A percentile compares a stretch with the other conserved stretches of the same genome.
Conservation (phyloP, 768 basidiomycete genomes). For the Vararia minispora region DNA sequence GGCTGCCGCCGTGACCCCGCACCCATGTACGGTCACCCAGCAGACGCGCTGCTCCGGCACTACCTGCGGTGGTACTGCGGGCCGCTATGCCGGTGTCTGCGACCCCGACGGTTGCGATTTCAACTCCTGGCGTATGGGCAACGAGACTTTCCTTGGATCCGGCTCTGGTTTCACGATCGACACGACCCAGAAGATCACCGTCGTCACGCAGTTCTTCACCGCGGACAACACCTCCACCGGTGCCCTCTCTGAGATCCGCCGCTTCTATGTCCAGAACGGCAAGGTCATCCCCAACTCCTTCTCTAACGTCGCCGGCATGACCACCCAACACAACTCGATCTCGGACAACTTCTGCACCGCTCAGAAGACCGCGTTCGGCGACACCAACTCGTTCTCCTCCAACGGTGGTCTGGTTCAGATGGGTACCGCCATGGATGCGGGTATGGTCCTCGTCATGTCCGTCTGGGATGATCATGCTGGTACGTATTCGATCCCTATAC, state of each 20-base stretch:
- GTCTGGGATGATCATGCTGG: slow-evolving; percentile 50
- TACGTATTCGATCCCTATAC: too few species aligned
- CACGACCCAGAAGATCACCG: slow-evolving; percentile 38
- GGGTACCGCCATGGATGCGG: slow-evolving; percentile 24
- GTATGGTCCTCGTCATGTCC: slow-evolving; percentile 36
- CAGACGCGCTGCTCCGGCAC: slow-evolving; percentile 32
- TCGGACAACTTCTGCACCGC: slow-evolving; percentile 33
- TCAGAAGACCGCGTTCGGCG: slow-evolving; percentile 33
- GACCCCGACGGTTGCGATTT: slow-evolving; percentile 49
- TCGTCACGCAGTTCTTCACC: slow-evolving; percentile 46
- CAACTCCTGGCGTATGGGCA: slow-evolving; percentile 50
- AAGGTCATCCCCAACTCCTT: slow-evolving; percentile 38
- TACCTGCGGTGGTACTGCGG: slow-evolving; percentile 19
- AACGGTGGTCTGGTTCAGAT: slow-evolving; percentile 29
- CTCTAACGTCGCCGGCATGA: slow-evolving; percentile 32
- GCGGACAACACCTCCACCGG: slow-evolving; percentile 31
- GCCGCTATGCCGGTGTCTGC: slow-evolving; percentile 33
- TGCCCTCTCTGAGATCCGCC: slow-evolving; percentile 38
- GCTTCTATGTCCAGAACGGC: slow-evolving; percentile 42
- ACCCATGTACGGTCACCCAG: slow-evolving; percentile 32
- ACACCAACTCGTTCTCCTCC: slow-evolving; percentile 27
- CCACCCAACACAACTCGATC: slow-evolving; percentile 32
- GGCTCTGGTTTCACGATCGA: slow-evolving; percentile 37
- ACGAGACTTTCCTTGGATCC: slow-evolving; percentile 33
- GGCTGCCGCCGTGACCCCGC: slow-evolving; percentile 42